These are phyloP conservation scores for Phytopythium sindhum DNA, from an alignment of 352 stramenopile species.

Conservation along the genomic window DNA sequence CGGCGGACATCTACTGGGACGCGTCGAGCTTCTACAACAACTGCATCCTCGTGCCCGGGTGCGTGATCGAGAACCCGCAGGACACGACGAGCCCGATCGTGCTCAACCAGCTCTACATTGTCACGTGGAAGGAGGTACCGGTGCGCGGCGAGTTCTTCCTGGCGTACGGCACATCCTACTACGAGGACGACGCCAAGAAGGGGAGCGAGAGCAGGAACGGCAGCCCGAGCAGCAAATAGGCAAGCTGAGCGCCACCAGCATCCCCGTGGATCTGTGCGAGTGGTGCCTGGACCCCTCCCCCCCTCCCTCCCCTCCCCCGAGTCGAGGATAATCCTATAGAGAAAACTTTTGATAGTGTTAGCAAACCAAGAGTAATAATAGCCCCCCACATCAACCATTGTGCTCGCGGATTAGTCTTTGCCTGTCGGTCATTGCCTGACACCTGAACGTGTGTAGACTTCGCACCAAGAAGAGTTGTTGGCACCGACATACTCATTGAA, in stretches of 20 bases:
- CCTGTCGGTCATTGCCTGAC: too few species aligned
- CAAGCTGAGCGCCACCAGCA: too few species aligned
- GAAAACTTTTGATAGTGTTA: slow-evolving; percentile 11
- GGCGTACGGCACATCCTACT: slow-evolving; percentile 87
- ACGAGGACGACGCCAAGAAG: slow-evolving; percentile 80
- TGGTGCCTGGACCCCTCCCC: not conserved
- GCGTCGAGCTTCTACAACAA: slow-evolving; percentile 89
- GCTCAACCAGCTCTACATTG: slow-evolving; percentile 85
- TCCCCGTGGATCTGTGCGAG: too few species aligned
- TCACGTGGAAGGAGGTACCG: slow-evolving; percentile 85
- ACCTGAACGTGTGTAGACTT: too few species aligned
- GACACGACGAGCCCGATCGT: slow-evolving; percentile 76
- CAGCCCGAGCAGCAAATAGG: slow-evolving; percentile 1
- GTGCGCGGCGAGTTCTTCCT: slow-evolving; percentile 87
- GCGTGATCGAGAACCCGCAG: slow-evolving; percentile 75
- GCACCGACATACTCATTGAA: not conserved
- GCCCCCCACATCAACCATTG: not conserved
- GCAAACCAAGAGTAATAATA: slow-evolving; percentile 3
- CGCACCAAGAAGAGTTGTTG: not conserved
- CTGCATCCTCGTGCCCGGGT: slow-evolving; percentile 85
- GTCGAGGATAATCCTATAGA: slow-evolving; percentile 1
- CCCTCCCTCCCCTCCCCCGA: too few species aligned
- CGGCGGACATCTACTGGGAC: slow-evolving; percentile 84
- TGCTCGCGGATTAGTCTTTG: too few species aligned
- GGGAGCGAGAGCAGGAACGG: not conserved